Conservation (phyloP, 495 filamentous ascomycete species). For the Xeromyces bisporus region DNA sequence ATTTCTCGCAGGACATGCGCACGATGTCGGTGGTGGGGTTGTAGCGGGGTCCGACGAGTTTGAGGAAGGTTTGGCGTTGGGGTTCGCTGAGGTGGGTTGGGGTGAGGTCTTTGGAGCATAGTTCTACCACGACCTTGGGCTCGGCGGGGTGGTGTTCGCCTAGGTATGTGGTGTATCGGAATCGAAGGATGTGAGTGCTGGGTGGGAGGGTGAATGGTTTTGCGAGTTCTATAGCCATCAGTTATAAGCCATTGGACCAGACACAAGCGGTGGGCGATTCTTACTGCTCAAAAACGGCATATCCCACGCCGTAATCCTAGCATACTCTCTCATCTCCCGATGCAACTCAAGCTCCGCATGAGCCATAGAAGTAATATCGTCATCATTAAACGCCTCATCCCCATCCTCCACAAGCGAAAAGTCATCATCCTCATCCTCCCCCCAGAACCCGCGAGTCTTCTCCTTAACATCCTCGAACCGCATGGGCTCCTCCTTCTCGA, state of each 20-base stretch:
- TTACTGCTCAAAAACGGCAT: constrained; percentile 81
- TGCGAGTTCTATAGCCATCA: constrained; percentile 46
- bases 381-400: constrained; percentile 49
- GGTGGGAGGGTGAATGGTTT: constrained; percentile 62
- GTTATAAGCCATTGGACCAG: too few relatives aligned
- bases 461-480: constrained; percentile 18
- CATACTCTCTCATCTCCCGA: constrained; percentile 76
- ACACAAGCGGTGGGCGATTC: constrained; percentile 10
- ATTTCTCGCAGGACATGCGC: constrained; percentile 83
- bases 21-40: constrained; percentile 73
- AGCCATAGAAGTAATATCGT: constrained; percentile 64
- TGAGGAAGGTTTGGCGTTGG: constrained; percentile 68
- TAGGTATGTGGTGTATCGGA: constrained; percentile 95
- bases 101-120: constrained; percentile 50
- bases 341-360: constrained; percentile 82
- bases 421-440: constrained; percentile 36
- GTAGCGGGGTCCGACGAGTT: constrained; percentile 75
- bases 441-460: constrained; percentile 30
- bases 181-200: constrained; percentile 52
- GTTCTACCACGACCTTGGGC: constrained; percentile 85
- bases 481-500: constrained; percentile 19
- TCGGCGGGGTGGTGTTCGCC: constrained; percentile 85
- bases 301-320: constrained; percentile 81
- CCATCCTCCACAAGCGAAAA: constrained; percentile 36
- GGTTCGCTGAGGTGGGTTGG: constrained; percentile 37